Base-by-base conservation (phyloP, 169 alveolate genomes). In the Plasmodium gallinaceum region DNA sequence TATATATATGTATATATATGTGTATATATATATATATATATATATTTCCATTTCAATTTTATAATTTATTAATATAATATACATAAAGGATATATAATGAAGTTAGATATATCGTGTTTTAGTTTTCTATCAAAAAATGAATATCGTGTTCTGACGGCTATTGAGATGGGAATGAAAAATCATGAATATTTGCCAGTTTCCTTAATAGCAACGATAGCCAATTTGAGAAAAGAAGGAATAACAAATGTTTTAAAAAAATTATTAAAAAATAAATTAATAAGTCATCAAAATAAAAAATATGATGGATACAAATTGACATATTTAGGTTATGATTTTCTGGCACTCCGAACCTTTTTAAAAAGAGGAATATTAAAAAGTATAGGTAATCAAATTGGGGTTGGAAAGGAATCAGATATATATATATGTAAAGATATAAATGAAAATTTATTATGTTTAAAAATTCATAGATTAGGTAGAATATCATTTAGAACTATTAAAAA, bases 341-440 rank as follows among this genome's bases (percentile, higher is more conserved):
- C 99, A 18, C 93, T 99, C 78, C 94, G 98, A 73, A 98, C 99
- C 5, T 94, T 98, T 61, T 92, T 95, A 90, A 97, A 97, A 88
- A 95, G 99, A 86, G 99, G 99, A 58, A 93, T 94, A 32, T 94
- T 98, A 73, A 94, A 93, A 14, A 95, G 97, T 48, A 98, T 98
- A 0, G 98, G 99, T 8, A 92, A 96, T 54, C 96, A 99, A 76
- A 95, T 98, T 45, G 99, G 99, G 61, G 99, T 98, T 22, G 99
- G 99, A 43, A 99, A 99, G 92, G 99, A 99, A 95, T 96, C 99
- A 61, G 99, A 99, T 80, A 98, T 99, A 22, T 99, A 98, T 90
- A 92, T 98, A 20, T 97, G 99, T 72, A 95, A 93, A 48, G 98
- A 96, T 86, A 90, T 94, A 26, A 97, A 96, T 58, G 99, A 98